Evolutionary conservation across 768 basidiomycete genomes (phyloP), one percentile per base, ranked within the genome.

Genomic region (Termitomyces sp.): DNA sequence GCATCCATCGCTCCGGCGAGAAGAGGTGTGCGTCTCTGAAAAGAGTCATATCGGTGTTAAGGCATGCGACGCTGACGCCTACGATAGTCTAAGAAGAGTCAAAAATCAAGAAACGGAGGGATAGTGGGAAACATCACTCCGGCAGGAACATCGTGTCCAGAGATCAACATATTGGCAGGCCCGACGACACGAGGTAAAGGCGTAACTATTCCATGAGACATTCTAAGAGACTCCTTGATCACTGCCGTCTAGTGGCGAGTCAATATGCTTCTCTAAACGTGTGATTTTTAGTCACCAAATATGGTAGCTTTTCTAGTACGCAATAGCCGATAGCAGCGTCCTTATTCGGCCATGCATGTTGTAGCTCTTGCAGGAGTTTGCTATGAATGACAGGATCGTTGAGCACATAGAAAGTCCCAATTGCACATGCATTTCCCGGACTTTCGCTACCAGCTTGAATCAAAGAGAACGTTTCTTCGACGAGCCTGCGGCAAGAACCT

Each of bases 151-250:
- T 61, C 51, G 24, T 66, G 54, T 18, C 74, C 77, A 24, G 62
- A 71, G 38, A 80, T 75, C 10, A 59, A 58, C 9, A 72, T 65
- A 40, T 72, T 73, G 4, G 60, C 61, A 2, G 69, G 64, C 7
- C 73, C 73, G 4, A 79, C 77, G 35, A 80, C 66, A 50, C 80
- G 73, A 24, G 77, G 75, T 51, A 78, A 64, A 7, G 76, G 75
- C 8, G 71, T 72, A 2, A 75, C 71, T 42, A 76, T 69, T 24
- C 77, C 77, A 60, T 75, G 74, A 40, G 74, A 73, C 49, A 80
- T 63, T 1, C 79, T 70, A 49, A 81, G 69, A 1, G 77, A 69
- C 65, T 80, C 79, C 61, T 80, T 80, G 56, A 80, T 72, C 16
- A 80, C 74, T 9, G 78, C 77, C 16, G 74, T 76, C 79, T 81